Evolutionary conservation across 352 stramenopile genomes (phyloP).

Genomic region (Phytophthora fragariaefolia): DNA sequence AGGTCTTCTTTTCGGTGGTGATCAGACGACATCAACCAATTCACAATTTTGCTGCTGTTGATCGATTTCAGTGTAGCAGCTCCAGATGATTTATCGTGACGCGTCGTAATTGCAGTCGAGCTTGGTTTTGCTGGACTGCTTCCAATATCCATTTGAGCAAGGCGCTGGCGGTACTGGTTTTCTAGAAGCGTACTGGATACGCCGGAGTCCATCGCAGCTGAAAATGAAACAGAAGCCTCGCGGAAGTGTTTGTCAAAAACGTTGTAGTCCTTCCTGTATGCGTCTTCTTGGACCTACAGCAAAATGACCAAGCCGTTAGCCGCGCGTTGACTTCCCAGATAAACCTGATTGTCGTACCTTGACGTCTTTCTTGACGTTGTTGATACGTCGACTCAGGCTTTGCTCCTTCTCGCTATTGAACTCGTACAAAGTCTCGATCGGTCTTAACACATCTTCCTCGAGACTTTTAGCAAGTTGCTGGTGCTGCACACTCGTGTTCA

Average conservation of each 20-base stretch:
- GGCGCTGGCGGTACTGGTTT: constrained; percentile 61
- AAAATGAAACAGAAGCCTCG: constrained; percentile 67
- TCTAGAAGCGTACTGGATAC: constrained; percentile 79
- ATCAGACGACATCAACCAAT: constrained; percentile 75
- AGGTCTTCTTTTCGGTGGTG: constrained; percentile 76
- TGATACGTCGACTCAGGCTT: constrained; percentile 59
- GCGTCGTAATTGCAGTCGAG: constrained; percentile 5
- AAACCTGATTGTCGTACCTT: constrained; percentile 46
- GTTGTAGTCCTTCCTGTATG: constrained; percentile 75
- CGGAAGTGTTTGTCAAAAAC: constrained; percentile 79
- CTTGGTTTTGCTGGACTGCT: constrained; percentile 22
- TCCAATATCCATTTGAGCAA: constrained; percentile 47
- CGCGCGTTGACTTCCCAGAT: neutral
- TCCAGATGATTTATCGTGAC: constrained; percentile 17
- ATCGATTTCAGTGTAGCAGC: constrained; percentile 35
- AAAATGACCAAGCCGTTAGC: neutral
- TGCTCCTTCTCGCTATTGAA: constrained; percentile 63
- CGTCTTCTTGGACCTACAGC: constrained; percentile 61
- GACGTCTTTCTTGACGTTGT: constrained; percentile 78
- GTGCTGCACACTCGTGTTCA: constrained; percentile 87
- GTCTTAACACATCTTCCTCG: constrained; percentile 77
- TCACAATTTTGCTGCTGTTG: constrained; percentile 84
- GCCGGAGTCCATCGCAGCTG: constrained; percentile 72
- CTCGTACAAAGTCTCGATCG: constrained; percentile 68
- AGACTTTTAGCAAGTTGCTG: constrained; percentile 70